A percentile compares a stretch with the other conserved stretches of the same genome.
Conservation (phyloP, 2,329 filamentous ascomycete genomes). For the Pseudocercospora eumusae region DNA sequence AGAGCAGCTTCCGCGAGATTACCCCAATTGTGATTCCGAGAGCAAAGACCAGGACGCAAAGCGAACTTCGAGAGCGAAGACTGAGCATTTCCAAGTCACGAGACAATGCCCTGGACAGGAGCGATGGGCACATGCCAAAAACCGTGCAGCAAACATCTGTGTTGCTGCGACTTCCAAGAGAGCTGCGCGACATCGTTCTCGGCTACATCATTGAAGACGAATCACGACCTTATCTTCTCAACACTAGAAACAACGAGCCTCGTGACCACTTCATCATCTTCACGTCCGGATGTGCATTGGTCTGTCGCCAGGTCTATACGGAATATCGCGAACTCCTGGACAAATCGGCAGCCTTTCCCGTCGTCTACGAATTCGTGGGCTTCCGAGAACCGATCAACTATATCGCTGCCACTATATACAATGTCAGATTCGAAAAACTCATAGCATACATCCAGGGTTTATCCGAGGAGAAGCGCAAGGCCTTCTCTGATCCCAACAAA, state of each 20-base stretch:
- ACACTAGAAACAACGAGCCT: neutral
- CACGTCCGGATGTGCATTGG: neutral
- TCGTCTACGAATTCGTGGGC: neutral
- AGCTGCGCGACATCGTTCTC: constrained; percentile 19
- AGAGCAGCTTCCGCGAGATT: neutral
- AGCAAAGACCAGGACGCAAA: neutral
- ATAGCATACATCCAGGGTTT: neutral
- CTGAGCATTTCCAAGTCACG: neutral
- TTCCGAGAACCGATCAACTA: neutral
- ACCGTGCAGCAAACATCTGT: neutral
- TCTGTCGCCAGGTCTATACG: neutral
- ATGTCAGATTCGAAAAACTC: neutral
- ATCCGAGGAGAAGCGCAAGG: neutral
- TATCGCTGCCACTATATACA: neutral
- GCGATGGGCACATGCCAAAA: neutral
- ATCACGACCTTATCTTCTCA: neutral
- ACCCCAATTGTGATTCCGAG: neutral
- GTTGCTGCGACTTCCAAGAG: constrained; percentile 15
- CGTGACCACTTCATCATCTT: neutral
- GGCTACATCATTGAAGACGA: neutral
- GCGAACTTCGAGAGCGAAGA: too few species aligned
- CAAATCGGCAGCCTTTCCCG: neutral
- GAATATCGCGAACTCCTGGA: neutral
- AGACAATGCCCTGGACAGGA: neutral
- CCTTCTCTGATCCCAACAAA: neutral